Conservation (phyloP, 805 yeast genomes). For the Saturnispora sekii region DNA sequence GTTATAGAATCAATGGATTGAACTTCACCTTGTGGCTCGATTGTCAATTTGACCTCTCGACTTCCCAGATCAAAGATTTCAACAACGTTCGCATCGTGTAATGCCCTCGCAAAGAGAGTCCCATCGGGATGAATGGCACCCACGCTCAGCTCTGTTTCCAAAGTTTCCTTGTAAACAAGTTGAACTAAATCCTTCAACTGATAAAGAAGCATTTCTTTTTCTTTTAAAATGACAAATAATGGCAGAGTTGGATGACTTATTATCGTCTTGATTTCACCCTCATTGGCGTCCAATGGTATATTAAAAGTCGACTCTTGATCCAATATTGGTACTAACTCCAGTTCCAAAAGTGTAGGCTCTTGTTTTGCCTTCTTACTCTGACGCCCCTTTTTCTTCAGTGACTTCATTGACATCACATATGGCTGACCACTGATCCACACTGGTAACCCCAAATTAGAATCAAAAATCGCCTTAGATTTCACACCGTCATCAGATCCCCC, state of each 20-base stretch:
- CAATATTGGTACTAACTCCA: not conserved
- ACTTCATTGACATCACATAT: slow-evolving; percentile 1
- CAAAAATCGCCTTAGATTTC: slow-evolving; percentile 2
- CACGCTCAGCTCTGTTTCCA: not conserved
- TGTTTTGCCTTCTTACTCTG: slow-evolving; percentile 5
- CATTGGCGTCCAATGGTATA: not conserved
- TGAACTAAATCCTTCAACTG: slow-evolving; percentile 1
- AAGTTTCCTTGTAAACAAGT: slow-evolving; percentile 7
- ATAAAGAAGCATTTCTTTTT: slow-evolving; percentile 7
- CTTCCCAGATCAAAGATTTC: slow-evolving; percentile 11
- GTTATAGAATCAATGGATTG: not conserved
- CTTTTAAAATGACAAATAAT: slow-evolving; percentile 1
- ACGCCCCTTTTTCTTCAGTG: slow-evolving; percentile 4
- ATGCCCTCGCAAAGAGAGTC: slow-evolving; percentile 11
- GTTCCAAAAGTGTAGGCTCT: not conserved
- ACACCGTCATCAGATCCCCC: not conserved
- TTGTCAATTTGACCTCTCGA: slow-evolving; percentile 7
- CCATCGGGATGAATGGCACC: slow-evolving; percentile 17
- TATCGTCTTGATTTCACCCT: slow-evolving; percentile 2
- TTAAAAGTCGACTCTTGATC: not conserved
- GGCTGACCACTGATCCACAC: slow-evolving; percentile 9
- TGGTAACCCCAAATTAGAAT: not conserved
- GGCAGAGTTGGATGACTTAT: slow-evolving; percentile 13
- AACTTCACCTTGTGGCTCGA: slow-evolving; percentile 3
- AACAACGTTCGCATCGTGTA: slow-evolving; percentile 8